Base-by-base conservation (phyloP, 441 rosid species). In the Euphorbia celastroides region DNA sequence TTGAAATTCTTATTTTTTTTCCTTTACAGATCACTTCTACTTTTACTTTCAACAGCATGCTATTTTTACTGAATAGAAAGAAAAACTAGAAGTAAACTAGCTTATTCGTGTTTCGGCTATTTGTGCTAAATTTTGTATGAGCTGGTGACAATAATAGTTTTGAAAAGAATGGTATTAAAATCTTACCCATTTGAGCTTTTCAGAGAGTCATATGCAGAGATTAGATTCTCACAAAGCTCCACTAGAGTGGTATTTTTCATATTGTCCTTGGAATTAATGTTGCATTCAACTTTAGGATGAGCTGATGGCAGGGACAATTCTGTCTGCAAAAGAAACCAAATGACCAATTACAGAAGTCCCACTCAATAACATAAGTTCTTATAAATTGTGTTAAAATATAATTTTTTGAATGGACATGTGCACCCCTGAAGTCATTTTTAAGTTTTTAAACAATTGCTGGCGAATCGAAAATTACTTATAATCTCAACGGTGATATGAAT, bases 181-280 rank as follows among this genome's bases (percentile, higher is more conserved):
- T 54, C 93, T 82, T 87, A 93, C 98, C 41, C 63, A 26, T 87
- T 68, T 62, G 72, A 63, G 66, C 70, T 76, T 73, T 74, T 80
- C 68, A 93, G 74, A 71, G 69, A 75, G n/a, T 68, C 73, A 62
- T 85, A 85, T 25, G 90, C 95, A 66, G 86, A 68, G 71, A 84
- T 84, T 64, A 91, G 42, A 41, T 75, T 68, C 69, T 83, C 67
- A 78, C 96, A 86, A 74, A 86, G 80, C 73, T 86, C 95, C 75
- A 61, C 68, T 63, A 79, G 67, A 69, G 84, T 79, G 62, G 64
- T 52, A 70, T 76, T 75, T 54, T 28, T 34, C 10, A 25, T 42
- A 6, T 84, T 75, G 30, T 67, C 81, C 17, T 65, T 46, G 52
- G 80, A 52, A 71, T 62, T 57, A 28, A 56, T 17, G 41, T 2